Conservation (phyloP, 2,329 filamentous ascomycete species). For the Colletotrichum sp. region DNA sequence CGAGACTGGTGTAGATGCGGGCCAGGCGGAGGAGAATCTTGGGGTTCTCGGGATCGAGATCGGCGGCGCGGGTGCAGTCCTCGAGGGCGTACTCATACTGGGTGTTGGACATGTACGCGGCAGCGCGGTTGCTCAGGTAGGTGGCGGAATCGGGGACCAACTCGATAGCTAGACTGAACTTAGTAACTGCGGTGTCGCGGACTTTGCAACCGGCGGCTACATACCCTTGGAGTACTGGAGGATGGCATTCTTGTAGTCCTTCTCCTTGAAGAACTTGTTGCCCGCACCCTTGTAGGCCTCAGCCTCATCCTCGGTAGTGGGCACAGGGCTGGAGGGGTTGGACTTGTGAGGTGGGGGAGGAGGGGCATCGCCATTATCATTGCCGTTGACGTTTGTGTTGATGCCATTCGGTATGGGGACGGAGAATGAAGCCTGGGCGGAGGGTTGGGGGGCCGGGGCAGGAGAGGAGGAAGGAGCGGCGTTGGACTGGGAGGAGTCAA, state of each 20-base stretch:
- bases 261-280: slow-evolving; percentile 97
- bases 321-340: slow-evolving; percentile 63
- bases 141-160: slow-evolving; percentile 85
- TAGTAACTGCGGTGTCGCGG: background rate
- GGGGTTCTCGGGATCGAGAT: slow-evolving; percentile 82
- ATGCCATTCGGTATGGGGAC: slow-evolving; percentile 57
- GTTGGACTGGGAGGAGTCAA: slow-evolving; percentile 64
- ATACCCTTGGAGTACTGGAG: slow-evolving; percentile 94
- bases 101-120: slow-evolving; percentile 88
- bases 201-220: slow-evolving; percentile 13
- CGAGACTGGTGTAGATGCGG: slow-evolving; percentile 87
- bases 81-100: slow-evolving; percentile 82
- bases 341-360: slow-evolving; percentile 76
- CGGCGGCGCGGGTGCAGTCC: slow-evolving; percentile 82
- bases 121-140: slow-evolving; percentile 93
- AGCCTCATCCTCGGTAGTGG: slow-evolving; percentile 72
- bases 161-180: slow-evolving; percentile 75
- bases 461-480: slow-evolving; percentile 60
- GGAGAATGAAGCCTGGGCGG: slow-evolving; percentile 50
- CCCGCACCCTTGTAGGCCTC: slow-evolving; percentile 91
- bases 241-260: slow-evolving; percentile 86
- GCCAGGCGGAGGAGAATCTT: slow-evolving; percentile 90
- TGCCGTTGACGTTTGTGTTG: slow-evolving; percentile 49
- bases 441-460: slow-evolving; percentile 44
- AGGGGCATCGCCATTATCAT: slow-evolving; percentile 58